Evolutionary conservation across 2,329 filamentous ascomycete species (phyloP), one percentile per base, ranked within the genome.

Genomic region (Periconia digitata): DNA sequence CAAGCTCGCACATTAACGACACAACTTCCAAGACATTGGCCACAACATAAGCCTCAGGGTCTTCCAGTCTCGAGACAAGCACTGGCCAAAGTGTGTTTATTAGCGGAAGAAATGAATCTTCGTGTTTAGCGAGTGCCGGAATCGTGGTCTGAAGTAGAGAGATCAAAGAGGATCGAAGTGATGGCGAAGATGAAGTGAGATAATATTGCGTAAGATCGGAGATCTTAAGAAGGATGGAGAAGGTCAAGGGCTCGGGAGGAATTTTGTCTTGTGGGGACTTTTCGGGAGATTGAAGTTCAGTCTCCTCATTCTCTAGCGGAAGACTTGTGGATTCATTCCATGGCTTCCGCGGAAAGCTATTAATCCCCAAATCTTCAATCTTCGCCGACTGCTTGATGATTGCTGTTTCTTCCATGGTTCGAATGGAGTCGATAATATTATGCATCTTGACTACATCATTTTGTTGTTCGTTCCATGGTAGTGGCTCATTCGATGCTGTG

Each of bases 31-130:
- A 85, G 6, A 90, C 85, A 15, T 85, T 83, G 8, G 87, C 80
- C 2, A 82, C 81, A 8, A 96, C 82, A 62, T 85, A 87, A 0
- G 82, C 74, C 67, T 90, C 85, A 3, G 73, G 55, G 54, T 90
- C 88, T 55, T 84, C 81, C 6, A 90, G 75, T 20, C 85, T 79
- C n/a, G 79, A 77, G 1, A 86, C 74, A 5, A 96, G 75, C 6
- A 95, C 86, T 0, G 92, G 91, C 92, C 92, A 99, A 7, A 97
- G 77, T 3, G 87, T 86, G 70, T 97, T 94, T 58, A 97, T 85
- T 0, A 97, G 79, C 0, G 94, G 94, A 1, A 99, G 74, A 66
- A 96, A 96, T 0, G 85, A 83, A 52, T 92, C 85, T 65, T 96
- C 88, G 56, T 96, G 85, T 3, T 77, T 78, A 0, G 87, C 82